Evolutionary conservation across 1,284 basidiomycete genomes (phyloP).

Genomic region (Ustilago hordei): DNA sequence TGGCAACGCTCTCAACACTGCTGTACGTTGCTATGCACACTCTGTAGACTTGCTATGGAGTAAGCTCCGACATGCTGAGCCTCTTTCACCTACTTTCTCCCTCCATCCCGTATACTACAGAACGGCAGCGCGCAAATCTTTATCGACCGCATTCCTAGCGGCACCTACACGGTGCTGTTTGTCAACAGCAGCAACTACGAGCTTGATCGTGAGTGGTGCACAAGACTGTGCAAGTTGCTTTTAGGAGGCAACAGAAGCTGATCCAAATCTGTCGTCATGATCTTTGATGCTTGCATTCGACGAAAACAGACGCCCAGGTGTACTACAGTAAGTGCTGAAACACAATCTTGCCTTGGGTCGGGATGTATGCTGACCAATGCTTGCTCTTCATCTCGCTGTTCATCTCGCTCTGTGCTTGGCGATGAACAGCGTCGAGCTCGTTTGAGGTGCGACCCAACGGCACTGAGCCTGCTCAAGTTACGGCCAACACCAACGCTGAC

Average conservation of each 20-base stretch:
- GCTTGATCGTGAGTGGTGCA: constrained; percentile 32
- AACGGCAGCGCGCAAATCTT: constrained; percentile 54
- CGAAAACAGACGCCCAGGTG: constrained; percentile 36
- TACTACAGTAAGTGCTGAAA: constrained; percentile 38
- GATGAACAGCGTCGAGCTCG: constrained; percentile 21
- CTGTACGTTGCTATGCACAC: background rate
- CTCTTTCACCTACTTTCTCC: background rate
- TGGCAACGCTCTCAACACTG: constrained; percentile 50
- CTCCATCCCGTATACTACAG: background rate
- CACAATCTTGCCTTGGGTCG: background rate
- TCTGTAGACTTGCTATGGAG: background rate
- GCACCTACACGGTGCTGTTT: constrained; percentile 51
- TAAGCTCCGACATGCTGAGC: background rate
- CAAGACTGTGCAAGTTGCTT: background rate
- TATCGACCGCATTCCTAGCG: constrained; percentile 49
- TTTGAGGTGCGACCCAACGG: constrained; percentile 55
- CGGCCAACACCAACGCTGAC: constrained; percentile 52
- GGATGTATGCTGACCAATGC: background rate
- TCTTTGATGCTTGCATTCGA: background rate
- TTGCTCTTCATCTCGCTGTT: background rate
- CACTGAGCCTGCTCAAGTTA: constrained; percentile 44
- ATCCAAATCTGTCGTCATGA: background rate
- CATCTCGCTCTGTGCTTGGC: background rate
- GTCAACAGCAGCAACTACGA: constrained; percentile 59
- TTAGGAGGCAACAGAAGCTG: background rate